Base-by-base conservation (phyloP, 192 early-diverging fungal species). In the Obelidium mucronatum region DNA sequence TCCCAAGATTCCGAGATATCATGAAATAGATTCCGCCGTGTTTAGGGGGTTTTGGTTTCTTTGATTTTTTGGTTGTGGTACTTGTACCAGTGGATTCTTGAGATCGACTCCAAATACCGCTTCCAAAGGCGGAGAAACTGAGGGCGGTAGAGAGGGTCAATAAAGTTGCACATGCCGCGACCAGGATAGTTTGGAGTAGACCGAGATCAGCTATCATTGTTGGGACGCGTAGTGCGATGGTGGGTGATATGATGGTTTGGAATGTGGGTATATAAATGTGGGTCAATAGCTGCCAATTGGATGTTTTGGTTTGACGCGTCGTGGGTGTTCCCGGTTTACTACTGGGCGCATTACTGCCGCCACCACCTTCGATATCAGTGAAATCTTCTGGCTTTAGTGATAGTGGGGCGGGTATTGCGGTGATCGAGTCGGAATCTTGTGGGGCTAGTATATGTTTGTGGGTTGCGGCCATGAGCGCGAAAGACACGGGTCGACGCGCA, bases 11-110 rank as follows among this genome's bases (percentile, higher is more conserved):
- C 22, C 80, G 53, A 0, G 64, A 72, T 2, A 84, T 74, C 30
- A 84, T 11, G 64, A 80, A 84, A 34, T 84, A 84, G 26, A 81
- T 75, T 0, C 81, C 81, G 30, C 75, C 79, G 53, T 68, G 44
- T 34, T 68, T 68, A 4, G 42, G 44, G 19, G 11, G 42, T 31
- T 8, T 68, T 51, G 67, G 40, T 1, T 6, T 35, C 63, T 8
- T 33, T 19, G 63, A 17, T 68, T 37, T 52, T 48, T 6, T 48
- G 19, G 44, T 6, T 48, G 44, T 48, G 19, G 44, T 48, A 48
- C 11, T 6, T 0, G 44, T 48, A 48, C n/a, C n/a, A n/a, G n/a
- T n/a, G n/a, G n/a, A n/a, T n/a, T n/a, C n/a, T n/a, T n/a, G n/a
- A n/a, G n/a, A 48, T 48, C 44, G 44, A 19, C 44, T 24, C 30